A percentile compares a stretch with the other conserved stretches of the same genome.
Evolutionary conservation across 805 yeast genomes (phyloP).

Genomic region (Sugiyamaella floridensis): DNA sequence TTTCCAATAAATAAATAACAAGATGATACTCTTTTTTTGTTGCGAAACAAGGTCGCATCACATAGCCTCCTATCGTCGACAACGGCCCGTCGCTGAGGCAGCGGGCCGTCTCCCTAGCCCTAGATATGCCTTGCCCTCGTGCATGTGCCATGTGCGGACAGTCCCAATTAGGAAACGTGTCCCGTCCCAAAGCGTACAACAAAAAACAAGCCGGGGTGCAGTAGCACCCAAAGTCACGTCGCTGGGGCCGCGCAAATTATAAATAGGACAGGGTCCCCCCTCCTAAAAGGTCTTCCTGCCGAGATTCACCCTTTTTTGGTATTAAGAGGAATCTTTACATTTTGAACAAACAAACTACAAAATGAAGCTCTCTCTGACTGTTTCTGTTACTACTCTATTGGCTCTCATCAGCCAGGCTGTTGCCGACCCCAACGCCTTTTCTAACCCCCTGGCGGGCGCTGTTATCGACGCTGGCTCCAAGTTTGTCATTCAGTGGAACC

Average conservation of each 20-base stretch:
- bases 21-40: too few relatives aligned
- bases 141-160: background rate
- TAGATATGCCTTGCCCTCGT: background rate
- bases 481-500: conserved; percentile 28
- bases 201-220: background rate
- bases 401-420: conserved; percentile 3
- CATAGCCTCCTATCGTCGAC: too few relatives aligned
- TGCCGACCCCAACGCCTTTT: conserved; percentile 27
- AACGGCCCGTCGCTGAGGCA: too few relatives aligned
- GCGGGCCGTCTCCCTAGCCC: too few relatives aligned
- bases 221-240: background rate
- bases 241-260: background rate
- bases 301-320: background rate
- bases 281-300: background rate
- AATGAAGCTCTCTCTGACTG: background rate
- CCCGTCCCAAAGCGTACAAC: background rate
- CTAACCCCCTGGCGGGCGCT: conserved; percentile 26
- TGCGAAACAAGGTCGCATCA: too few relatives aligned
- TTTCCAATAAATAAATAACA: too few relatives aligned
- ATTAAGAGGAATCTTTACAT: too few relatives aligned
- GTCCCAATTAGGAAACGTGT: background rate
- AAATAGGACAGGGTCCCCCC: background rate
- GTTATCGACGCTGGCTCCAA: conserved; percentile 27
- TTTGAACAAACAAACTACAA: background rate
- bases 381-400: background rate